These are phyloP conservation scores for Seiridium cupressi DNA, from an alignment of 2,329 filamentous ascomycete genomes.

Conservation along the genomic window DNA sequence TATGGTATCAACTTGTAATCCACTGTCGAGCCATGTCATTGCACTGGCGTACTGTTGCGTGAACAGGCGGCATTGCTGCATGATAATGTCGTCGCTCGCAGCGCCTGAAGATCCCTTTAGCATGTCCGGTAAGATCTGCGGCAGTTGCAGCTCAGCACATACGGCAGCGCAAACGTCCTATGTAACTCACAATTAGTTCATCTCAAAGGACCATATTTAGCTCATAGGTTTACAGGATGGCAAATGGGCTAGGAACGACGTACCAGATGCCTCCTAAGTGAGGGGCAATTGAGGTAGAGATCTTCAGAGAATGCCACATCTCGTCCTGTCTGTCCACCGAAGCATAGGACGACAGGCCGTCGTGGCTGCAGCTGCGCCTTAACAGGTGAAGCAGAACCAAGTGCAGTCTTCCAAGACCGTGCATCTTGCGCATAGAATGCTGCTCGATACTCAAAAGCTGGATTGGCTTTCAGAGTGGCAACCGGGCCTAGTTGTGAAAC, in stretches of 20 bases:
- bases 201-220: conserved; percentile 24
- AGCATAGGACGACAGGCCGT: background rate
- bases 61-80: conserved; percentile 34
- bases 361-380: background rate
- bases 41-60: conserved; percentile 35
- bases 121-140: conserved; percentile 13
- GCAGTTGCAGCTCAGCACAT: background rate
- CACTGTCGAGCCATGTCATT: conserved; percentile 29
- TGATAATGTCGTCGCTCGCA: conserved; percentile 19
- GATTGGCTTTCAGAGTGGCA: background rate
- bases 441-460: background rate
- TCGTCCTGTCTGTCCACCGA: background rate
- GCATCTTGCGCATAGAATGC: background rate
- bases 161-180: background rate
- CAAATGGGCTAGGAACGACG: background rate
- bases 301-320: background rate
- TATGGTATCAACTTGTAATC: conserved; percentile 26
- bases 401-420: background rate
- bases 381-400: background rate
- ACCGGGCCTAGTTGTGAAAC: background rate
- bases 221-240: background rate
- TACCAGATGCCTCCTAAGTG: background rate
- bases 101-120: conserved; percentile 21
- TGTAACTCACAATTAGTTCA: conserved; percentile 12
- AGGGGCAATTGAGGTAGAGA: background rate